These are phyloP conservation scores for Rhodofomes roseus DNA, from an alignment of 1,284 basidiomycete species.

Conservation along the genomic window DNA sequence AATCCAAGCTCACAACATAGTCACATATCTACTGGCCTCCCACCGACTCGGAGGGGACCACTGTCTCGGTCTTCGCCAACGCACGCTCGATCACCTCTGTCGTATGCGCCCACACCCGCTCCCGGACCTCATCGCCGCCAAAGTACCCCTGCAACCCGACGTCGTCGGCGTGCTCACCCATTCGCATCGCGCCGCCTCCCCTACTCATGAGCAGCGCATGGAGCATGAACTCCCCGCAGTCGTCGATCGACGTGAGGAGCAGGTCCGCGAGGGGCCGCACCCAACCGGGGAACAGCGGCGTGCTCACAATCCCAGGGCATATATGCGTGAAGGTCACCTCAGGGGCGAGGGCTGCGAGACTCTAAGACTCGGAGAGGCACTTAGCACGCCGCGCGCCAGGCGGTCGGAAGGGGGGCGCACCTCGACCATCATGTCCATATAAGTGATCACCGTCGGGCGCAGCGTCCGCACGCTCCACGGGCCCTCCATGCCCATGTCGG, in stretches of 20 bases:
- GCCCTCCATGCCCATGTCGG: constrained; percentile 33
- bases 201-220: constrained; percentile 29
- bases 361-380: constrained; percentile 8
- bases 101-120: constrained; percentile 47
- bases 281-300: constrained; percentile 14
- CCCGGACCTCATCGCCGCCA: constrained; percentile 35
- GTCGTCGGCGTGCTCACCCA: constrained; percentile 35
- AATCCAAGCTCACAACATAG: too few relatives aligned
- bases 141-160: constrained; percentile 34
- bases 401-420: constrained; percentile 13
- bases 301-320: constrained; percentile 33
- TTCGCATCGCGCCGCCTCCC: constrained; percentile 30
- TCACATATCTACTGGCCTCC: too few relatives aligned
- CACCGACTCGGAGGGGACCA: too few relatives aligned
- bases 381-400: background rate
- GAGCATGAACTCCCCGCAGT: constrained; percentile 43
- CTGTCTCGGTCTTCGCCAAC: background rate
- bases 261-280: constrained; percentile 25
- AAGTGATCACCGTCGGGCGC: constrained; percentile 21
- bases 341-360: constrained; percentile 28
- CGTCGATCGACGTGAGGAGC: constrained; percentile 28
- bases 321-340: constrained; percentile 31
- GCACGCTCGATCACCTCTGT: constrained; percentile 24
- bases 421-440: constrained; percentile 33
- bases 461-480: constrained; percentile 23